Evolutionary conservation across 768 basidiomycete genomes (phyloP).

Genomic region (Mycena pura): DNA sequence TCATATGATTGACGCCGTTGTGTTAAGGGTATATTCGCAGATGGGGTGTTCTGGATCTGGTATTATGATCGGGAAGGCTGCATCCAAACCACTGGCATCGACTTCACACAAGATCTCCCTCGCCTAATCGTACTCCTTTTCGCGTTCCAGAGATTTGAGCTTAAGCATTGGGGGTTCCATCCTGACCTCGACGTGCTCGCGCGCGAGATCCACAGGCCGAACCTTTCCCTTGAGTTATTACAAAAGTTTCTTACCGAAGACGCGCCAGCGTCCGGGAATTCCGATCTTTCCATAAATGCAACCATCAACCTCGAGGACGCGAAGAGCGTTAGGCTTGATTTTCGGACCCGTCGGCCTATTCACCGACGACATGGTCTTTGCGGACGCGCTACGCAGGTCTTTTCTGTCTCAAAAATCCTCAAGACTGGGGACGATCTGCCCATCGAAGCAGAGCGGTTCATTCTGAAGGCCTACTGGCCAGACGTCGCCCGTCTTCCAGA

Average conservation of each 20-base stretch:
- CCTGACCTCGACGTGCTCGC: neutral
- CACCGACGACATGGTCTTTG: neutral
- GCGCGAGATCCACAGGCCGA: neutral
- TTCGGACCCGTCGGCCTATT: neutral
- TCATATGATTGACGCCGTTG: neutral
- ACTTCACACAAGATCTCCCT: slow-evolving; percentile 33
- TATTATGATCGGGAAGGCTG: slow-evolving; percentile 34
- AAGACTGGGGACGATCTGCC: neutral
- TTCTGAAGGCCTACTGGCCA: slow-evolving; percentile 23
- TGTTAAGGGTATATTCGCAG: slow-evolving; percentile 12
- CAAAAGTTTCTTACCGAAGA: neutral
- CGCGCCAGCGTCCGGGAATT: too few relatives aligned
- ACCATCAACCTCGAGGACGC: neutral
- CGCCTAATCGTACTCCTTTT: slow-evolving; percentile 34
- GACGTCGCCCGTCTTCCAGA: slow-evolving; percentile 12
- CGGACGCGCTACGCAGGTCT: neutral
- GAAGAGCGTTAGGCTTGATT: neutral
- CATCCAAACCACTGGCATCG: slow-evolving; percentile 32
- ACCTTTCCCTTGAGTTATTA: neutral
- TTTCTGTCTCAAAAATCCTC: neutral
- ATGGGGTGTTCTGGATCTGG: slow-evolving; percentile 33
- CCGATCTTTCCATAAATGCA: too few relatives aligned
- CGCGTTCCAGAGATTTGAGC: slow-evolving; percentile 31
- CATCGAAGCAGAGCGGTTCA: neutral
- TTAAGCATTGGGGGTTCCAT: slow-evolving; percentile 32